phyloP scores from a whole-genome alignment of 1,139 yeast genomes.

The Candida neerlandica region DNA sequence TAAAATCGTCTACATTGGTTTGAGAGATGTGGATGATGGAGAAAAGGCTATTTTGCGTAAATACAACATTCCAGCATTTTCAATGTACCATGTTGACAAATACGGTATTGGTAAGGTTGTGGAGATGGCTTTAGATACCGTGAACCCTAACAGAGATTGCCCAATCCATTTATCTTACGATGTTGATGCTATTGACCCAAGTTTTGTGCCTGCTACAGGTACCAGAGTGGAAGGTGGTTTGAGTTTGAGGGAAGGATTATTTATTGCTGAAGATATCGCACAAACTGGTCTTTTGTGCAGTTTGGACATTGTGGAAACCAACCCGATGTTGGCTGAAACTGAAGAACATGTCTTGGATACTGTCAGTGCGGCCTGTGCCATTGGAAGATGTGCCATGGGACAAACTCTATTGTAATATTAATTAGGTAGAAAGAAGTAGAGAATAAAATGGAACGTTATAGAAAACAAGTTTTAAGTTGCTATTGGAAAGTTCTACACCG shows the following conservation, averaged over 20 bases:
- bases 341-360: constrained; percentile 82
- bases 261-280: constrained; percentile 88
- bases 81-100: constrained; percentile 96
- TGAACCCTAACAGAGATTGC: constrained; percentile 70
- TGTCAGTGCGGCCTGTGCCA: constrained; percentile 85
- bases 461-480: neutral
- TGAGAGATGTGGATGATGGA: constrained; percentile 88
- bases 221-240: constrained; percentile 97
- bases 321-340: constrained; percentile 83
- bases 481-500: no score
- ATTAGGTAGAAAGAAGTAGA: neutral
- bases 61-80: constrained; percentile 77
- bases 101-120: constrained; percentile 91
- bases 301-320: constrained; percentile 90
- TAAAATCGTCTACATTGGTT: constrained; percentile 89
- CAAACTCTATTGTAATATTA: constrained; percentile 68
- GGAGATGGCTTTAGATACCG: constrained; percentile 82
- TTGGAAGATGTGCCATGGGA: constrained; percentile 93
- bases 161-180: constrained; percentile 94
- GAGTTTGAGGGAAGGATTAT: constrained; percentile 91
- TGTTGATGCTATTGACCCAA: constrained; percentile 96
- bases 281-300: constrained; percentile 84
- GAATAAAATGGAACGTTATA: neutral
- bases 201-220: constrained; percentile 94
- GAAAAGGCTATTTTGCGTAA: constrained; percentile 77